Percentiles rank a stretch among this genome's conserved stretches.
Evolutionary conservation across 257 asterid genomes (phyloP).

Genomic region (Solanum lignicaule): DNA sequence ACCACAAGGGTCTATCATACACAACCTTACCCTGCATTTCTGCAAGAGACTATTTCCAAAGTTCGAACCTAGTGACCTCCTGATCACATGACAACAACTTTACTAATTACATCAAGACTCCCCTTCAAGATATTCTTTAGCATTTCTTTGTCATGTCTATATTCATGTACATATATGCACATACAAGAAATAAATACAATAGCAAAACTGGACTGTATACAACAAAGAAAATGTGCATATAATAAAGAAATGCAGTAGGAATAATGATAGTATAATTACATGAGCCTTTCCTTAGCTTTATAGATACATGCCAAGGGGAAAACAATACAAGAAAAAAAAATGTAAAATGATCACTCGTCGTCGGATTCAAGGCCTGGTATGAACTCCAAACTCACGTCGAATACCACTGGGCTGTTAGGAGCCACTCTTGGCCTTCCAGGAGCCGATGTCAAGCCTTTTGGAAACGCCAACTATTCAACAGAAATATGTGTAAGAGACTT

Average conservation of each 20-base stretch:
- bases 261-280: not conserved
- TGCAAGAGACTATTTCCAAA: not conserved
- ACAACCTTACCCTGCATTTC: too few relatives aligned
- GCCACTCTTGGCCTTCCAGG: constrained; percentile 98
- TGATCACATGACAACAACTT: not conserved
- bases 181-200: not conserved
- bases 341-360: constrained; percentile 22
- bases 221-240: not conserved
- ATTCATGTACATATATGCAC: not conserved
- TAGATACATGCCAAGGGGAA: not conserved
- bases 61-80: not conserved
- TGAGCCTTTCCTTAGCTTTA: not conserved
- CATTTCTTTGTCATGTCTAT: not conserved
- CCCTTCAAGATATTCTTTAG: not conserved
- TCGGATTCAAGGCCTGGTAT: constrained; percentile 81
- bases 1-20: not conserved
- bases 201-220: not conserved
- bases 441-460: constrained; percentile 84
- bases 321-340: not conserved
- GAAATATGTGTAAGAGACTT: not conserved
- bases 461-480: constrained; percentile 69
- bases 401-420: constrained; percentile 72
- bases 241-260: not conserved
- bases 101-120: not conserved
- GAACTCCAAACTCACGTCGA: constrained; percentile 88